Percentiles rank a stretch among this genome's conserved stretches.
Evolutionary conservation across 371 early-diverging fungal genomes (phyloP).

Genomic region (Syncephalastrum sp.): DNA sequence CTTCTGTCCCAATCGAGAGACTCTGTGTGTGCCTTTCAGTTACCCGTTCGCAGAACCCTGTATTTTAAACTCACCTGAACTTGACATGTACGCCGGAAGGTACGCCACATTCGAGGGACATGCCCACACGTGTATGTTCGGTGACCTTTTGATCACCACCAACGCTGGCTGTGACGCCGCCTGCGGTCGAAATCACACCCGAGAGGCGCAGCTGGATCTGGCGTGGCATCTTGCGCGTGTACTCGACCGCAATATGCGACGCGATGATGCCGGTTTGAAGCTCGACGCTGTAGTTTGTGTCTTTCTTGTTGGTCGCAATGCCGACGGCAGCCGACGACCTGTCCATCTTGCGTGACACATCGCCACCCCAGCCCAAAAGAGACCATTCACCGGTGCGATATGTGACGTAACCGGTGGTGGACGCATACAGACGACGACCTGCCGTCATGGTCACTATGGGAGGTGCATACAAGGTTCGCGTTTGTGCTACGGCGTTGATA

Average conservation of each 20-base stretch:
- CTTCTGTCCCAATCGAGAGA: slow-evolving; percentile 83
- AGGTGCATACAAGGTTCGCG: slow-evolving; percentile 56
- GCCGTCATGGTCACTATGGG: slow-evolving; percentile 65
- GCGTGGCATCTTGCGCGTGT: slow-evolving; percentile 39
- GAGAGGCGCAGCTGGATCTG: slow-evolving; percentile 31
- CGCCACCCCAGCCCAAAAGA: slow-evolving; percentile 65
- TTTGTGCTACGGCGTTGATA: slow-evolving; percentile 55
- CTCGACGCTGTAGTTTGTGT: slow-evolving; percentile 54
- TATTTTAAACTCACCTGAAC: slow-evolving; percentile 52
- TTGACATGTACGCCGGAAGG: slow-evolving; percentile 73
- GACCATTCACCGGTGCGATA: slow-evolving; percentile 76
- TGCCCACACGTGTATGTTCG: slow-evolving; percentile 67
- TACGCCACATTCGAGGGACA: slow-evolving; percentile 76
- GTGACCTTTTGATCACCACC: slow-evolving; percentile 66
- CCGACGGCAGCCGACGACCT: slow-evolving; percentile 65
- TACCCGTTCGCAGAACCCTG: background rate
- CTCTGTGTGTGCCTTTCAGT: slow-evolving; percentile 34
- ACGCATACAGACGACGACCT: slow-evolving; percentile 61
- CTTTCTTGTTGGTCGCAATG: slow-evolving; percentile 49
- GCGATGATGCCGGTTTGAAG: slow-evolving; percentile 55
- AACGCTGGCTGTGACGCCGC: slow-evolving; percentile 51
- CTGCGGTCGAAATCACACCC: slow-evolving; percentile 49
- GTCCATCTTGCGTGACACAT: slow-evolving; percentile 46
- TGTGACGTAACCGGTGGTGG: slow-evolving; percentile 75
- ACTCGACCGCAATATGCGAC: slow-evolving; percentile 50